A percentile compares a stretch with the other conserved stretches of the same genome.
Evolutionary conservation across 345 rosid species (phyloP).

Genomic region (Clausena lansium): DNA sequence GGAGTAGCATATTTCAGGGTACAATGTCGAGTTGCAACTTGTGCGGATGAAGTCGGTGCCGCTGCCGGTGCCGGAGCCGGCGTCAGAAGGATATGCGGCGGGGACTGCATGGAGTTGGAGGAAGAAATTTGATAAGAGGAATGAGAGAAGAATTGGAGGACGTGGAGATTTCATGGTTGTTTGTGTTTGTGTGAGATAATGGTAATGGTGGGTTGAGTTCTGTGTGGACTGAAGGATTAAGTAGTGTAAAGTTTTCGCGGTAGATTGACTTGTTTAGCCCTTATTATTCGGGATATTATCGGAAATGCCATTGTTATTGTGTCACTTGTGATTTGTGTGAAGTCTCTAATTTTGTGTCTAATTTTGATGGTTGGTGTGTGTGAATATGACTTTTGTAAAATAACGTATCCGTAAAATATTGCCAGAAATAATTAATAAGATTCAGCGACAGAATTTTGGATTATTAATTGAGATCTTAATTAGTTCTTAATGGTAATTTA

Average conservation of each 20-base stretch:
- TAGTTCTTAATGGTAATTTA: too few species aligned
- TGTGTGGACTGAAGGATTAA: background rate
- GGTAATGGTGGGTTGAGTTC: background rate
- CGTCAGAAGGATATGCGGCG: background rate
- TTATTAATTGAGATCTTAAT: too few species aligned
- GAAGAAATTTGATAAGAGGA: constrained; percentile 28
- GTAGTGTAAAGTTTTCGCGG: background rate
- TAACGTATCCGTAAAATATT: background rate
- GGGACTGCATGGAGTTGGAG: constrained; percentile 25
- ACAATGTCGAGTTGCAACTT: constrained; percentile 72
- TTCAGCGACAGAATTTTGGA: too few species aligned
- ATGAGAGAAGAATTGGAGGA: constrained; percentile 10
- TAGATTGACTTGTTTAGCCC: background rate
- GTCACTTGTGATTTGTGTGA: background rate
- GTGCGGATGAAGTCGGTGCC: constrained; percentile 64
- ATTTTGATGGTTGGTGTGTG: background rate
- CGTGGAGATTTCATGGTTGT: constrained; percentile 25
- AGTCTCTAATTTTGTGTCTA: background rate
- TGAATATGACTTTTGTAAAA: background rate
- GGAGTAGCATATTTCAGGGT: constrained; percentile 74
- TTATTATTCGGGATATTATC: background rate
- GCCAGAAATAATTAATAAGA: background rate
- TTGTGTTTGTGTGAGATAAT: background rate
- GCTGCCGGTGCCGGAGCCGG: constrained; percentile 19
- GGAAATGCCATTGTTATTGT: background rate